Percentiles rank a stretch among this genome's conserved stretches.
phyloP scores from a whole-genome alignment of 495 filamentous ascomycete genomes.

The Tuber indicum region DNA sequence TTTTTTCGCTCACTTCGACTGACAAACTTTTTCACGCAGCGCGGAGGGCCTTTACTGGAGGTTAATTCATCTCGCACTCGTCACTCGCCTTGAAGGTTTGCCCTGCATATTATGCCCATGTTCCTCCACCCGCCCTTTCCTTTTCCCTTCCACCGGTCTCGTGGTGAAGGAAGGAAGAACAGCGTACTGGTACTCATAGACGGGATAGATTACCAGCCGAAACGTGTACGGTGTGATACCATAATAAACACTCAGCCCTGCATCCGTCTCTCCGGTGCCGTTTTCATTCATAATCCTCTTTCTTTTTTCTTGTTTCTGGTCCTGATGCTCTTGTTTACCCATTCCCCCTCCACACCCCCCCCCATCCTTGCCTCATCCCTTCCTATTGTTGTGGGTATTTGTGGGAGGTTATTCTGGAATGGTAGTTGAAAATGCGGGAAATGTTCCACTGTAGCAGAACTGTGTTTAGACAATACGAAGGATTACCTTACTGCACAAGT shows the following conservation, averaged over 20 bases:
- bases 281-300: not conserved
- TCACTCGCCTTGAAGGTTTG: not conserved
- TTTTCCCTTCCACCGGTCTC: not conserved
- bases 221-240: not conserved
- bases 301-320: not conserved
- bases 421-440: not conserved
- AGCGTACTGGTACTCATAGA: not conserved
- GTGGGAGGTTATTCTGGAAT: not conserved
- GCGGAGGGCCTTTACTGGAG: not conserved
- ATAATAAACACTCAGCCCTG: not conserved
- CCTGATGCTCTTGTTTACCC: not conserved
- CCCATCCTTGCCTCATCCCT: not conserved
- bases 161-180: not conserved
- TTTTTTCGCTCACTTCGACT: not conserved
- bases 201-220: not conserved
- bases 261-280: not conserved
- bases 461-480: not conserved
- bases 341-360: no score
- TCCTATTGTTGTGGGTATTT: not conserved
- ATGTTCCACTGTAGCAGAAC: not conserved
- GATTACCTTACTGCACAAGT: not conserved
- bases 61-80: not conserved
- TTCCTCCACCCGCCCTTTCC: not conserved
- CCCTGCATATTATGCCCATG: not conserved
- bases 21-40: not conserved